Percentiles rank a stretch among this genome's conserved stretches.
phyloP scores from a whole-genome alignment of 192 early-diverging fungal species.

The Rhizoclosmatium sp. region DNA sequence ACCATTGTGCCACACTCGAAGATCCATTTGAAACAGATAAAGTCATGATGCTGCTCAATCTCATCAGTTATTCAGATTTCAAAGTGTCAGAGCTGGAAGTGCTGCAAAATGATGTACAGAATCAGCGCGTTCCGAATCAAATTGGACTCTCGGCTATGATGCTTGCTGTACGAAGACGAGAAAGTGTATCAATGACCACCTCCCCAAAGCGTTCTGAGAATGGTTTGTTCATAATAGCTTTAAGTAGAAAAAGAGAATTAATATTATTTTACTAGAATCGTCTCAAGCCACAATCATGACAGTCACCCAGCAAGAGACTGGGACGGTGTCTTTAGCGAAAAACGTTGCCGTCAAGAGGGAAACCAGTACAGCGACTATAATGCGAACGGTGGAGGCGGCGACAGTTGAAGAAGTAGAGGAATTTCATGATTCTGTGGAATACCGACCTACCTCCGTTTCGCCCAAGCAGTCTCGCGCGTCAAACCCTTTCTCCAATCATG shows the following conservation, averaged over 20 bases:
- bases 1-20: not conserved
- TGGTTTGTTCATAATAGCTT: not conserved
- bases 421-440: not conserved
- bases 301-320: too few relatives aligned
- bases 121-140: slow-evolving; percentile 24
- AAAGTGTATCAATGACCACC: not conserved
- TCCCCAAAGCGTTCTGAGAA: not conserved
- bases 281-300: too few relatives aligned
- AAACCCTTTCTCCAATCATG: too few relatives aligned
- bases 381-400: too few relatives aligned
- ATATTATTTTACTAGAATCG: too few relatives aligned
- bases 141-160: slow-evolving; percentile 13
- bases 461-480: too few relatives aligned
- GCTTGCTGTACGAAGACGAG: slow-evolving; percentile 25
- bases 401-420: not conserved
- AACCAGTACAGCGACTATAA: too few relatives aligned
- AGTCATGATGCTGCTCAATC: not conserved
- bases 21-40: slow-evolving; percentile 4
- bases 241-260: too few relatives aligned
- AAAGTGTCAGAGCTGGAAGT: slow-evolving; percentile 23
- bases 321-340: too few relatives aligned
- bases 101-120: slow-evolving; percentile 14
- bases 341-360: too few relatives aligned
- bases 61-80: slow-evolving; percentile 17
- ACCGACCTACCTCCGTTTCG: not conserved